A percentile compares a stretch with the other conserved stretches of the same genome.
Evolutionary conservation across 1,284 basidiomycete genomes (phyloP).

Genomic region (Ceratobasidium sp.): DNA sequence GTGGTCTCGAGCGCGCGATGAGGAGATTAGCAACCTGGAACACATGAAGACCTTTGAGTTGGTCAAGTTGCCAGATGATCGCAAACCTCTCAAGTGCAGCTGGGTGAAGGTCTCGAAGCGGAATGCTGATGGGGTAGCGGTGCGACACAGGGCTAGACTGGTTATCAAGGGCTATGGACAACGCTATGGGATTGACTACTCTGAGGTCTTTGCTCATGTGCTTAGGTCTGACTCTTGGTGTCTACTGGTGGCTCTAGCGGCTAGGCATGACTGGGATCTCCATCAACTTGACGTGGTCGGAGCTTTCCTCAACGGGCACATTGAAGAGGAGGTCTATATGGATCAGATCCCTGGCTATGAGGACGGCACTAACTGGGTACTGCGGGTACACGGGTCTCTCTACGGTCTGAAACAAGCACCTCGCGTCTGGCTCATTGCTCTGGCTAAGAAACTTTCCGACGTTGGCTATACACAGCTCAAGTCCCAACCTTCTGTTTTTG

Average conservation of each 20-base stretch:
- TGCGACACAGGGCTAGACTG: not conserved
- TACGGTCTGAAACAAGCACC: not conserved
- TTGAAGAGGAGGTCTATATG: conserved; percentile 57
- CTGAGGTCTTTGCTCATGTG: not conserved
- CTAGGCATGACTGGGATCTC: conserved; percentile 55
- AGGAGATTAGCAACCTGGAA: not conserved
- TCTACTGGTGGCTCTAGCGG: conserved; percentile 56
- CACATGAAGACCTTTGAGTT: not conserved
- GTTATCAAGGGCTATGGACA: not conserved
- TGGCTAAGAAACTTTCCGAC: too few species aligned
- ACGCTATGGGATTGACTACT: not conserved
- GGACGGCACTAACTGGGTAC: not conserved
- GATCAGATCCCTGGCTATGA: not conserved
- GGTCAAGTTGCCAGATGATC: not conserved
- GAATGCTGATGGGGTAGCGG: not conserved
- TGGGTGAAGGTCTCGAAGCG: not conserved
- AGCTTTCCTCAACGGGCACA: conserved; percentile 55
- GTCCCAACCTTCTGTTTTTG: too few species aligned
- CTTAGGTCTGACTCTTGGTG: not conserved
- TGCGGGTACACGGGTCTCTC: not conserved
- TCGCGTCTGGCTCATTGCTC: not conserved
- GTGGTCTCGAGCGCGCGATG: conserved; percentile 3
- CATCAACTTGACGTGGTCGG: conserved; percentile 56
- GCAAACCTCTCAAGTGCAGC: not conserved
- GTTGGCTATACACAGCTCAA: too few species aligned